Base-by-base conservation (phyloP, 495 filamentous ascomycete genomes). In the Echria macrotheca region DNA sequence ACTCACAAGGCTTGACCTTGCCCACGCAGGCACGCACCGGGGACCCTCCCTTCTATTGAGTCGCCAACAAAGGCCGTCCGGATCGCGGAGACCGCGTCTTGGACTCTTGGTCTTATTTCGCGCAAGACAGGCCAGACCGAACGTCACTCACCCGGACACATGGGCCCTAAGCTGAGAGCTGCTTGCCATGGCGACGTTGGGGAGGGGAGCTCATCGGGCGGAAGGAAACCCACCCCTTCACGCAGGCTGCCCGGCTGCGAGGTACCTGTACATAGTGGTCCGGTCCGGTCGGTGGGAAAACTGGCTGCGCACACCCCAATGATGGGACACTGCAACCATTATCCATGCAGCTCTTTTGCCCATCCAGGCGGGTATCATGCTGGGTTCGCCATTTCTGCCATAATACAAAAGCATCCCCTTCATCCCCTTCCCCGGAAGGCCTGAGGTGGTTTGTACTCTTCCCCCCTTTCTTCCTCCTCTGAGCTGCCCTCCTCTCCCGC, bases 291-390 rank as follows among this genome's bases (percentile, higher is more conserved):
- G 50, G 47, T 24, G 49, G 44, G 53, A 54, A 45, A 33, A 29
- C 29, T 12, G 36, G 24, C 42, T n/a, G n/a, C 47, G 38, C 47
- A 14, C 22, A 12, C 29, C 26, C 49, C 43, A 6, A 51, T 25
- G 39, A 24, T 21, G 47, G 28, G 28, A 31, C n/a, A 35, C 40
- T 50, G 32, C 49, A 54, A 45, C 52, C 44, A 48, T 57, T 44
- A 57, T 38, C 50, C 50, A 57, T 57, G 55, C 47, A 57, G 18
- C 55, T 46, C 40, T 37, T 7, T 53, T 49, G 46, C 52, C 56
- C 45, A 54, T 54, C 56, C 46, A 53, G 53, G 57, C 57, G 57
- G 53, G 44, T 56, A 53, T n/a, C n/a, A n/a, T 56, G 42, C 47
- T 42, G 42, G 41, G 57, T 52, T 49, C 44, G 22, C n/a, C 54